Evolutionary conservation across 768 basidiomycete species (phyloP), one percentile per base, ranked within the genome.

Genomic region (Arthromyces matolae): DNA sequence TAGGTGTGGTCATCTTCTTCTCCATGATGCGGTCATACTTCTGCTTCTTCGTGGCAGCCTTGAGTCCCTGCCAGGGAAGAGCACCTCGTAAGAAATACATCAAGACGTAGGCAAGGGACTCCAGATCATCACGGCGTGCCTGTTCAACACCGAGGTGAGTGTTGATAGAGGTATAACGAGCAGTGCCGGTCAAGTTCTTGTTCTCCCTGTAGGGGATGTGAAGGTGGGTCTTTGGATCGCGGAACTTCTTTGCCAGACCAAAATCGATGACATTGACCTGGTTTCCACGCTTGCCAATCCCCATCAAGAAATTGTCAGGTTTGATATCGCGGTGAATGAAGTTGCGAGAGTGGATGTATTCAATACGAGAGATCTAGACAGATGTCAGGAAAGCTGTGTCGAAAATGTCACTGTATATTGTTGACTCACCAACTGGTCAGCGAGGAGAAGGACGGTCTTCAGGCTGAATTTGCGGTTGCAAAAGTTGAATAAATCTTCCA

Each of bases 1-100:
- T 94, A 12, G 93, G 91, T 0, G 93, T 96, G 29, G 96, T 97
- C 93, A 99, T 98, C 83, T 99, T 99, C 83, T 99, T 99, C 75
- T 99, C 96, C 96, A 99, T 99, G 75, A 99, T 99, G 51, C 96
- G 87, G 71, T 98, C 96, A 70, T 98, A 98, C 76, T 99, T 99
- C 79, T 99, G 96, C 83, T 99, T 99, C 91, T 99, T 99, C 50
- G 96, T 99, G 32, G 95, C 95, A 51, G 96, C 96, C 76, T 99
- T 99, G 65, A 99, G 83, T 50, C 96, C 96, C 70, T 99, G 96
- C 95, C 95, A 99, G 25, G 95, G 95, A 35, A 99, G 82, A 47
- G 92, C 87, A 40, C 95, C 96, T 55, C 95, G 93, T 55, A 99
- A 86, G 83, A 99, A 99, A 77, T 99, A 99, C 95, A 99, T 97